Conservation (phyloP, 345 rosid genomes). For the Eutrema japonicum region DNA sequence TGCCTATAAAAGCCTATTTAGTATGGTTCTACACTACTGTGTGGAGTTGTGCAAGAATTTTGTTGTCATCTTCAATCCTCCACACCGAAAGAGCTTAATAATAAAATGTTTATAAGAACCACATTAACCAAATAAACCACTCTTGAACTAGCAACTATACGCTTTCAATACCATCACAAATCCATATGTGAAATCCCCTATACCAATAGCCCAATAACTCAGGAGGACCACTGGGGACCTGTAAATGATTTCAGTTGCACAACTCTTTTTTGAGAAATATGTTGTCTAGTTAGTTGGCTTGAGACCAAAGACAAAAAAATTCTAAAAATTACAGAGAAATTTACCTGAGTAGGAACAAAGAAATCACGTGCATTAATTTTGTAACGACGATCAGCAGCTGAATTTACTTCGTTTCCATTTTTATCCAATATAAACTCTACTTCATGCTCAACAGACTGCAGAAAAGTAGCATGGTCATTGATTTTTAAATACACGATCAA, state of each 20-base stretch:
- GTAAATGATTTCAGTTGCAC: conserved; percentile 31
- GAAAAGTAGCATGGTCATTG: conserved; percentile 27
- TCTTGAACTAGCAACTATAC: conserved; percentile 15
- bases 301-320: conserved; percentile 28
- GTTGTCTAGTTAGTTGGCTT: conserved; percentile 26
- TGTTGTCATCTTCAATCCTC: conserved; percentile 8
- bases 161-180: conserved; percentile 9
- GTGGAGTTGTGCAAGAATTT: conserved; percentile 14
- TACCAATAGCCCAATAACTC: conserved; percentile 22
- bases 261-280: background rate
- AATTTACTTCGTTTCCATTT: conserved; percentile 51
- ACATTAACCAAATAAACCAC: background rate
- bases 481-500: conserved; percentile 7
- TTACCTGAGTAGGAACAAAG: conserved; percentile 91
- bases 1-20: background rate
- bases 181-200: conserved; percentile 16
- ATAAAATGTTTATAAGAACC: background rate
- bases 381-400: conserved; percentile 46
- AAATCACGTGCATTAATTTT: conserved; percentile 89
- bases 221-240: conserved; percentile 10
- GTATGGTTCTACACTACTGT: conserved; percentile 19
- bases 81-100: conserved; percentile 11
- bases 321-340: conserved; percentile 12
- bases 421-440: conserved; percentile 63
- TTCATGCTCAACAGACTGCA: conserved; percentile 94